A percentile compares a stretch with the other conserved stretches of the same genome.
phyloP scores from a whole-genome alignment of 2,329 filamentous ascomycete species.

The Alternaria ventricosa region DNA sequence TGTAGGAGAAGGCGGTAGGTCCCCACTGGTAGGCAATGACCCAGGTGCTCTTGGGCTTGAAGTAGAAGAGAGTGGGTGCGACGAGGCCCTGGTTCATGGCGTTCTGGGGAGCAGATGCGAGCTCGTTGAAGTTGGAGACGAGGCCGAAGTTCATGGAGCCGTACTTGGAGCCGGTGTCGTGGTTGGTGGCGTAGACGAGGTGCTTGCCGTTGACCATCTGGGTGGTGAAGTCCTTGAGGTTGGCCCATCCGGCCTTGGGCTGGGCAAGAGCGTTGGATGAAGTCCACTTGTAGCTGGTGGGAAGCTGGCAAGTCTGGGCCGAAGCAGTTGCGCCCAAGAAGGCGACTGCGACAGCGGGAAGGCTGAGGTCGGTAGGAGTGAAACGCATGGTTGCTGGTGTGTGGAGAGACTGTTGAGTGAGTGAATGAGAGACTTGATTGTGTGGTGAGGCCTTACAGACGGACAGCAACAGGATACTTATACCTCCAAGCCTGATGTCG shows the following conservation, averaged over 20 bases:
- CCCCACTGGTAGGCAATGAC: constrained; percentile 73
- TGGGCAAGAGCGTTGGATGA: constrained; percentile 59
- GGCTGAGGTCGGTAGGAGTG: constrained; percentile 7
- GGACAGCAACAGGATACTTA: constrained; percentile 9
- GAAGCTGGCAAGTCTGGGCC: constrained; percentile 56
- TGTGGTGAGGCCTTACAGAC: neutral
- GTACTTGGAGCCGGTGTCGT: constrained; percentile 54
- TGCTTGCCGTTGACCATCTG: constrained; percentile 64
- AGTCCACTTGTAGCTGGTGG: constrained; percentile 63
- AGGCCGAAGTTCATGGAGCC: constrained; percentile 66
- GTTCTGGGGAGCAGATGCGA: constrained; percentile 62
- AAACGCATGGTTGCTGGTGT: constrained; percentile 12
- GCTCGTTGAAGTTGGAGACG: constrained; percentile 61
- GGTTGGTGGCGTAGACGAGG: constrained; percentile 65
- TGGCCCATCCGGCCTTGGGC: constrained; percentile 61
- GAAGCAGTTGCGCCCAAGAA: constrained; percentile 19
- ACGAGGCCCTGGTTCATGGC: constrained; percentile 56
- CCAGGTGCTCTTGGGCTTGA: constrained; percentile 67
- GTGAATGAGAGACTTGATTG: constrained; percentile 1
- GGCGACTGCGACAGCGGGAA: constrained; percentile 10
- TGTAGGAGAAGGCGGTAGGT: constrained; percentile 64
- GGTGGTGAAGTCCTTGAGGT: constrained; percentile 69
- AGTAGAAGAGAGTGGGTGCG: constrained; percentile 69
- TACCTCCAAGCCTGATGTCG: neutral
- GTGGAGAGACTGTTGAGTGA: neutral